Conservation (phyloP, 2,329 filamentous ascomycete genomes). For the Trichoderma gracile region DNA sequence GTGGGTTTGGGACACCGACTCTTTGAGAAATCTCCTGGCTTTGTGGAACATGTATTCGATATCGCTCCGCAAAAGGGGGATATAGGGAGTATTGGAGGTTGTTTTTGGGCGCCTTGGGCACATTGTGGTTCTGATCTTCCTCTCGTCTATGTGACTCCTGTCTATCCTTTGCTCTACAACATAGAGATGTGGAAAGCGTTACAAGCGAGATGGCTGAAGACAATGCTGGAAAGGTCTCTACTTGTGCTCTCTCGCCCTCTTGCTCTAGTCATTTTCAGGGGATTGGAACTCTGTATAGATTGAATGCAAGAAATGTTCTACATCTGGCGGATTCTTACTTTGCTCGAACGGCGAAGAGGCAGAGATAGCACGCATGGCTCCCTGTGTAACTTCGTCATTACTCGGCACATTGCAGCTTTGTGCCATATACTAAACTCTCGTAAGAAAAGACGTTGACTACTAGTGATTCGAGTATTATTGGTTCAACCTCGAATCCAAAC, state of each 20-base stretch:
- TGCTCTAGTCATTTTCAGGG: too few relatives aligned
- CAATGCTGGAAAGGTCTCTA: background rate
- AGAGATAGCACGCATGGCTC: background rate
- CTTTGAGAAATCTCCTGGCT: background rate
- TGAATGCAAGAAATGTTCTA: background rate
- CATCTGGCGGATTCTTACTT: background rate
- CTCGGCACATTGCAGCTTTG: background rate
- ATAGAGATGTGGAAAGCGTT: background rate
- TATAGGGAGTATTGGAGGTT: background rate
- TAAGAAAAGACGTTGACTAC: background rate
- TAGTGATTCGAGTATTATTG: too few relatives aligned
- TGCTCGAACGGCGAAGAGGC: background rate
- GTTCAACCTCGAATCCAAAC: too few relatives aligned
- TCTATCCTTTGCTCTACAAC: background rate
- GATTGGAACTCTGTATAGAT: background rate
- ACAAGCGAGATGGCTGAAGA: background rate
- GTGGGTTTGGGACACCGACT: background rate
- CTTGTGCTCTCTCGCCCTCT: background rate
- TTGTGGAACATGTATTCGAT: background rate
- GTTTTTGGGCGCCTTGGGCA: background rate
- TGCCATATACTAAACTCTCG: background rate
- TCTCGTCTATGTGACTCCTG: background rate
- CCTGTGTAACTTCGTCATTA: background rate
- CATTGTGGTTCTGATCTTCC: background rate
- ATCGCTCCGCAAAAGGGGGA: background rate